phyloP scores from a whole-genome alignment of 2,329 filamentous ascomycete species.

The Ophiostoma sp. region DNA sequence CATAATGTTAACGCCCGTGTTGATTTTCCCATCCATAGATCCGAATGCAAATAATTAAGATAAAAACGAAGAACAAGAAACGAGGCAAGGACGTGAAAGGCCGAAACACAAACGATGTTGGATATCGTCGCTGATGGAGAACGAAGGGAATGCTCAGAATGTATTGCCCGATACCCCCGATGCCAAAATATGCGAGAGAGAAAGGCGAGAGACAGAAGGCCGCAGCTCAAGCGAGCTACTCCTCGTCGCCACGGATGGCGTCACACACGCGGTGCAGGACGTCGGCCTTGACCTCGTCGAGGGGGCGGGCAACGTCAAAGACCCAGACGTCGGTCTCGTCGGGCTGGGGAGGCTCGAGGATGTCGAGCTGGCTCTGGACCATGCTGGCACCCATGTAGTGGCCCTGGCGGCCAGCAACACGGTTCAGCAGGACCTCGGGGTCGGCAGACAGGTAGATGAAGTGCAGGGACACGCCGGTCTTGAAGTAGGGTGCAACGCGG shows the following conservation, averaged over 20 bases:
- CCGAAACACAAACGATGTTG: background rate
- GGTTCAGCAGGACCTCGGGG: slow-evolving; percentile 66
- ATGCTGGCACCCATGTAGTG: slow-evolving; percentile 97
- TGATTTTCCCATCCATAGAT: slow-evolving; percentile 13
- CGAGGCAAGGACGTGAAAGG: background rate
- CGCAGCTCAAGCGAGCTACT: background rate
- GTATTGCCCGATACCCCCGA: too few species aligned
- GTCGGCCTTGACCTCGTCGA: slow-evolving; percentile 55
- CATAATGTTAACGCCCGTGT: background rate
- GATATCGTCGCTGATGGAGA: background rate
- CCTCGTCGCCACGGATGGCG: slow-evolving; percentile 18
- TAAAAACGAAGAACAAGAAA: background rate
- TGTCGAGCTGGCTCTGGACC: slow-evolving; percentile 87
- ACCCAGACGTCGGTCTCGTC: slow-evolving; percentile 68
- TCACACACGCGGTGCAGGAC: slow-evolving; percentile 53
- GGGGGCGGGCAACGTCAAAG: slow-evolving; percentile 59
- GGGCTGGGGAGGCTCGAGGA: slow-evolving; percentile 71
- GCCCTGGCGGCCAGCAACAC: slow-evolving; percentile 67
- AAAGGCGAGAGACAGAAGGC: background rate
- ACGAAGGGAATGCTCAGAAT: background rate
- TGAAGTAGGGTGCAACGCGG: slow-evolving; percentile 70
- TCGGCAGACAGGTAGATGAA: slow-evolving; percentile 85
- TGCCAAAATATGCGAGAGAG: background rate
- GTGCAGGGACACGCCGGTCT: slow-evolving; percentile 69
- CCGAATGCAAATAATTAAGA: slow-evolving; percentile 13